phyloP scores from a whole-genome alignment of 768 basidiomycete species.

The Serendipita sp. region DNA sequence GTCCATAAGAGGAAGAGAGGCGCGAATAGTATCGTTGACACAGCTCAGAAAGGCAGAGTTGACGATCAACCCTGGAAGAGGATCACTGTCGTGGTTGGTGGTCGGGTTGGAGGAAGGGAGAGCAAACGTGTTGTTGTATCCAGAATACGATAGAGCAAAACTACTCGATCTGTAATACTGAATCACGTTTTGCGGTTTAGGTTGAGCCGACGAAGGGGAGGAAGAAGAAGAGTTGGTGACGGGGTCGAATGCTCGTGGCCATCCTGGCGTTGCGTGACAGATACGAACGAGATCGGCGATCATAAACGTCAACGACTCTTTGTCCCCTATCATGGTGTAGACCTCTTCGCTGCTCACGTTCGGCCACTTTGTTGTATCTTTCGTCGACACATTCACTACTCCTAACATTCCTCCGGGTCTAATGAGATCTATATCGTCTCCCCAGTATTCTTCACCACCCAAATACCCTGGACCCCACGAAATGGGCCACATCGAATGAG shows the following conservation, averaged over 20 bases:
- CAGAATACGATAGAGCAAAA: slow-evolving; percentile 5
- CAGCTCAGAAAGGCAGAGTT: neutral
- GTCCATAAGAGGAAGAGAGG: neutral
- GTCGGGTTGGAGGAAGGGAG: neutral
- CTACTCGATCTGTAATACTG: slow-evolving; percentile 9
- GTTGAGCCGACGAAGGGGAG: neutral
- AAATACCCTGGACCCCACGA: slow-evolving; percentile 4
- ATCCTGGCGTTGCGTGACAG: neutral
- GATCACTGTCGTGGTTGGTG: neutral
- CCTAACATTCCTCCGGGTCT: slow-evolving; percentile 5
- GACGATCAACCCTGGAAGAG: neutral
- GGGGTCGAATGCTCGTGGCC: neutral
- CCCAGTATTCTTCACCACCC: neutral
- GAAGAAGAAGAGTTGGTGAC: neutral
- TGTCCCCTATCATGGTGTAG: slow-evolving; percentile 6
- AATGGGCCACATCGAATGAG: slow-evolving; percentile 5
- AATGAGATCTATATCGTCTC: neutral
- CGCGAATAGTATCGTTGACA: neutral
- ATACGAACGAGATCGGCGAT: slow-evolving; percentile 5
- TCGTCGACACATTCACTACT: neutral
- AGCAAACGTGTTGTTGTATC: slow-evolving; percentile 10
- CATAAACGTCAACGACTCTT: slow-evolving; percentile 1
- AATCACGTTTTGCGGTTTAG: slow-evolving; percentile 4
- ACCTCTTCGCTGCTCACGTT: neutral
- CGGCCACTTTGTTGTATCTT: neutral